A percentile compares a stretch with the other conserved stretches of the same genome.
Conservation (phyloP, 192 early-diverging fungal genomes). For the Linnemannia exigua region DNA sequence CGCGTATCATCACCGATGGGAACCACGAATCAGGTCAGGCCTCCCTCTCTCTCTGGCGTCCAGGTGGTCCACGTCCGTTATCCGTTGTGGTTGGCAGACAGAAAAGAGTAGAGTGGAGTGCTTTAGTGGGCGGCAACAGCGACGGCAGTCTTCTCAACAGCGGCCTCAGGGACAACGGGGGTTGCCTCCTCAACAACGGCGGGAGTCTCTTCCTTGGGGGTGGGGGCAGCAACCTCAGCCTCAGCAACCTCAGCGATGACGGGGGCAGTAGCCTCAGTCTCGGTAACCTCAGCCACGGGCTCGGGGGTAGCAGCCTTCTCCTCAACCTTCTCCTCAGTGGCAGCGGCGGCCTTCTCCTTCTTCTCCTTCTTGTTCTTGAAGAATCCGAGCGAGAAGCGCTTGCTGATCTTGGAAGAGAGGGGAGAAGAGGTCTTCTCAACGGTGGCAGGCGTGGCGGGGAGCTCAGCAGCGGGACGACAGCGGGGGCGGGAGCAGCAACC, state of each 20-base stretch:
- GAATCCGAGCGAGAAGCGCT: conserved; percentile 49
- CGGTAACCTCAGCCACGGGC: conserved; percentile 13
- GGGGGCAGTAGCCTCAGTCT: conserved; percentile 15
- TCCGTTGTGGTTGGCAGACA: background rate
- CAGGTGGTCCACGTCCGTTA: background rate
- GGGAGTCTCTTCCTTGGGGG: conserved; percentile 24
- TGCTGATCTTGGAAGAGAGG: conserved; percentile 36
- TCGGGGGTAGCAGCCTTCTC: conserved; percentile 30
- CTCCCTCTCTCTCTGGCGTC: background rate
- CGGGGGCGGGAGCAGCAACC: background rate
- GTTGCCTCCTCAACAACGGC: conserved; percentile 18
- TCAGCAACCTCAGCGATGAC: conserved; percentile 5
- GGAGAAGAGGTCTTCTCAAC: conserved; percentile 35
- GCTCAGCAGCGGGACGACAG: conserved; percentile 33
- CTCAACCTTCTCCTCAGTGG: conserved; percentile 10
- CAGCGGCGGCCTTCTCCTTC: conserved; percentile 17
- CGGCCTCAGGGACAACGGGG: conserved; percentile 2
- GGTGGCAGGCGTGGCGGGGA: conserved; percentile 14
- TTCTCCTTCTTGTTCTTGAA: conserved; percentile 52
- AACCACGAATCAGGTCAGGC: conserved; percentile 2
- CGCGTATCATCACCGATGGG: background rate
- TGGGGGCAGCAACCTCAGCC: background rate
- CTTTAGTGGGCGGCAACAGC: conserved; percentile 27
- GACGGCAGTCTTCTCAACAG: conserved; percentile 16
- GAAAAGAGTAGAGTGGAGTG: background rate